Conservation (phyloP, 2,329 filamentous ascomycete genomes). For the Aspergillus costaricaensis region DNA sequence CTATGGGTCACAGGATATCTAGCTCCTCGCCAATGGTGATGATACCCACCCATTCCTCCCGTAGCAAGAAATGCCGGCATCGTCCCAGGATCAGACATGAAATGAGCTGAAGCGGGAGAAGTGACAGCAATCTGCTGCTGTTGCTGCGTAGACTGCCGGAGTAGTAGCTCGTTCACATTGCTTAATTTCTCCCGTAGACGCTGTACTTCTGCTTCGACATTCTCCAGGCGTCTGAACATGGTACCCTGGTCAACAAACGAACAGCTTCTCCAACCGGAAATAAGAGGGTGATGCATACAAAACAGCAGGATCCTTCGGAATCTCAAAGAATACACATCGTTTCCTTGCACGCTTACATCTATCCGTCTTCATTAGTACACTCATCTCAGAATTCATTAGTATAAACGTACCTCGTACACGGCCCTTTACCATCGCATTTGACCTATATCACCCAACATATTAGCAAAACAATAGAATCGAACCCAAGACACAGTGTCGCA, state of each 20-base stretch:
- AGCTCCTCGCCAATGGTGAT: not conserved
- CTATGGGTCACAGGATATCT: not conserved
- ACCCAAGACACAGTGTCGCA: not conserved
- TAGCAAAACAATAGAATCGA: not conserved
- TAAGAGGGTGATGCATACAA: slow-evolving; percentile 21
- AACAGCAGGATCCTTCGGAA: slow-evolving; percentile 33
- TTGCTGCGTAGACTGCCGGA: not conserved
- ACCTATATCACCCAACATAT: slow-evolving; percentile 24
- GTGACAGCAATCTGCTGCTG: not conserved
- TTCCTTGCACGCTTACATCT: slow-evolving; percentile 39
- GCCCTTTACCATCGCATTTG: slow-evolving; percentile 40
- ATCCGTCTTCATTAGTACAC: not conserved
- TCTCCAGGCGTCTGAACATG: slow-evolving; percentile 32
- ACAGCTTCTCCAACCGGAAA: not conserved
- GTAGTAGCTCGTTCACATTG: slow-evolving; percentile 26
- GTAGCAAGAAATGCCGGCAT: not conserved
- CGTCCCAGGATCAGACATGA: slow-evolving; percentile 3
- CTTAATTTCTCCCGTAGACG: slow-evolving; percentile 32
- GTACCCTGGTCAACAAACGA: not conserved
- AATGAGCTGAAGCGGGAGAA: not conserved
- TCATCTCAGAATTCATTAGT: not conserved
- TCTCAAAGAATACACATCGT: slow-evolving; percentile 40
- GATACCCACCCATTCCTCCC: not conserved
- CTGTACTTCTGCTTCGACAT: slow-evolving; percentile 36
- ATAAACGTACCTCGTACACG: slow-evolving; percentile 35